Conservation (phyloP, 2,329 filamentous ascomycete species). For the Fusarium sp. region DNA sequence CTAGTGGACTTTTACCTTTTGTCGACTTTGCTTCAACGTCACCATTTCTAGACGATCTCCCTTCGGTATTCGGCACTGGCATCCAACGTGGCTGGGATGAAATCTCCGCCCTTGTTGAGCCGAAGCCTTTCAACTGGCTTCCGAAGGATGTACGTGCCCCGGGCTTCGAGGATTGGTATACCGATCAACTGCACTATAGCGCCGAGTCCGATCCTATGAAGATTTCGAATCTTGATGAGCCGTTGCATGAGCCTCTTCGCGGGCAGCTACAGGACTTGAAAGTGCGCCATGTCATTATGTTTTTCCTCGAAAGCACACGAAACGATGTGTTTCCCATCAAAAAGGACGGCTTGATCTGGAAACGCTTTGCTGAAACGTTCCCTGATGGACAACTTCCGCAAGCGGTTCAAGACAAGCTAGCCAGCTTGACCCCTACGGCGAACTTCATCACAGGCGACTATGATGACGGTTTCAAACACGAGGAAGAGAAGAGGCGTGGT, state of each 20-base stretch:
- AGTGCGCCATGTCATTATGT: slow-evolving; percentile 57
- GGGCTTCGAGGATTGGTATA: slow-evolving; percentile 47
- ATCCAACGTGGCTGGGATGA: slow-evolving; percentile 45
- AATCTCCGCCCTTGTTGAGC: slow-evolving; percentile 42
- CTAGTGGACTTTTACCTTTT: slow-evolving; percentile 48
- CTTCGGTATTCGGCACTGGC: slow-evolving; percentile 42
- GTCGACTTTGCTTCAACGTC: slow-evolving; percentile 50
- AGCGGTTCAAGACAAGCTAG: slow-evolving; percentile 44
- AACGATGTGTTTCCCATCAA: slow-evolving; percentile 59
- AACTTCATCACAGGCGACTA: slow-evolving; percentile 52
- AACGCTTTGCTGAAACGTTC: slow-evolving; percentile 49
- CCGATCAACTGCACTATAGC: slow-evolving; percentile 48
- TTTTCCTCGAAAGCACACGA: slow-evolving; percentile 59
- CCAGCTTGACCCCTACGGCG: slow-evolving; percentile 48
- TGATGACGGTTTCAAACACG: slow-evolving; percentile 49
- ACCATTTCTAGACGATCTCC: slow-evolving; percentile 43
- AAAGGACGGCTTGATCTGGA: slow-evolving; percentile 53
- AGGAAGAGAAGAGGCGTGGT: slow-evolving; percentile 44
- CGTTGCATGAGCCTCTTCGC: slow-evolving; percentile 45
- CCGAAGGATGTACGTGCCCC: slow-evolving; percentile 27
- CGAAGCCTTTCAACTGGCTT: slow-evolving; percentile 42
- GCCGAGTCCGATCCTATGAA: slow-evolving; percentile 54
- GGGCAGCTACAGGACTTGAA: slow-evolving; percentile 46
- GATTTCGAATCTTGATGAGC: slow-evolving; percentile 53
- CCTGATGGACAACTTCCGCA: slow-evolving; percentile 49